A percentile compares a stretch with the other conserved stretches of the same genome.
phyloP scores from a whole-genome alignment of 441 rosid genomes.

The Corymbia calophylla region DNA sequence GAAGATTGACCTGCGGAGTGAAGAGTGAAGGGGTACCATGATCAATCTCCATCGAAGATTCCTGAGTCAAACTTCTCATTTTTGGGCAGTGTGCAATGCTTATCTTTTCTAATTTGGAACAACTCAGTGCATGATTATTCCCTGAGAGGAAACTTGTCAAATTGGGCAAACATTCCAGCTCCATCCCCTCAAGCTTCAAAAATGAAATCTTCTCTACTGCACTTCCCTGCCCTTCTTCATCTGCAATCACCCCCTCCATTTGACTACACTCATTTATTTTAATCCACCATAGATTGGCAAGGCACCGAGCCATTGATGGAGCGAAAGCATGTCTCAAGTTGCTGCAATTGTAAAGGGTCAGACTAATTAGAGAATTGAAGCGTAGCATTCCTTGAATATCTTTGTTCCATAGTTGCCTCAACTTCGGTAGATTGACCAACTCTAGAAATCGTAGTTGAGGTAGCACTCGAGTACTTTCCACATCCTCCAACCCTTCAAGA shows the following conservation, averaged over 20 bases:
- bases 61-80: no score
- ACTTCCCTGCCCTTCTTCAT: background rate
- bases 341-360: background rate
- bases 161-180: no score
- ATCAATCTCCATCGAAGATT: no score
- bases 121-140: no score
- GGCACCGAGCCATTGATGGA: background rate
- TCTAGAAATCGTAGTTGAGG: no score
- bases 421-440: background rate
- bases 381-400: rapidly evolving
- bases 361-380: rapidly evolving
- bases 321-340: background rate
- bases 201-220: rapidly evolving
- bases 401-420: background rate
- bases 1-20: no score
- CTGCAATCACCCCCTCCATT: background rate
- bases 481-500: rapidly evolving
- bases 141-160: no score
- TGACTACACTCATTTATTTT: background rate
- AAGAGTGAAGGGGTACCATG: no score
- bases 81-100: no score
- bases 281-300: rapidly evolving
- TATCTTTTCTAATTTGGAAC: no score
- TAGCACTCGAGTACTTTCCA: rapidly evolving
- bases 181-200: rapidly evolving